Evolutionary conservation across 192 early-diverging fungal genomes (phyloP), one percentile per base, ranked within the genome.

Genomic region (Entomortierella beljakovae): DNA sequence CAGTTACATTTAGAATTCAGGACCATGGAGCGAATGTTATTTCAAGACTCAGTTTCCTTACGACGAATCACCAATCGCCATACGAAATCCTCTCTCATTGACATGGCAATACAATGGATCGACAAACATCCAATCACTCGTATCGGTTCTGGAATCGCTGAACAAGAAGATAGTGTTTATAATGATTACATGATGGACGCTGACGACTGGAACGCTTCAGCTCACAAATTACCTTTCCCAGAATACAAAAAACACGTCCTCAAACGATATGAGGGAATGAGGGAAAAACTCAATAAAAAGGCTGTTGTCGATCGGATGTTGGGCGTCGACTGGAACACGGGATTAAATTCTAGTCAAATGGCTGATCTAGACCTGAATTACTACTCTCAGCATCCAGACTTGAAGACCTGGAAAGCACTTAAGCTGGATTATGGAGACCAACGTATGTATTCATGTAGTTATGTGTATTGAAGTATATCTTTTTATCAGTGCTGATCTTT

Each of bases 331-430:
- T 74, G 74, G 83, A 64, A 49, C 22, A 52, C 25, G 8, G 83
- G 83, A 43, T 59, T 84, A 18, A 69, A 49, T 11, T 54, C 70
- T 18, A 55, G 42, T 15, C 83, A 84, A 42, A 46, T 84, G 1
- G 83, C 83, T 1, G 80, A 84, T 23, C 28, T 84, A n/a, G 83
- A 84, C 32, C 38, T 79, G 7, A 28, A 38, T 16, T 81, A 82
- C 56, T 79, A 79, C 43, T 66, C 62, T 43, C 64, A 79, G n/a
- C 58, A 82, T 22, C 25, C 82, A 8, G 59, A 57, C 22, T 48
- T 81, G 20, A 81, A 77, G 42, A 73, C 33, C 57, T 83, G 82
- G 82, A 81, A 60, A 26, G 72, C 72, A 6, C 33, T 83, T 9
- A 68, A 68, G 33, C 31, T 83, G 29, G 50, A 62, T 7, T 76